Conservation (phyloP, 2,329 filamentous ascomycete genomes). For the Cladobotryum protrusum region DNA sequence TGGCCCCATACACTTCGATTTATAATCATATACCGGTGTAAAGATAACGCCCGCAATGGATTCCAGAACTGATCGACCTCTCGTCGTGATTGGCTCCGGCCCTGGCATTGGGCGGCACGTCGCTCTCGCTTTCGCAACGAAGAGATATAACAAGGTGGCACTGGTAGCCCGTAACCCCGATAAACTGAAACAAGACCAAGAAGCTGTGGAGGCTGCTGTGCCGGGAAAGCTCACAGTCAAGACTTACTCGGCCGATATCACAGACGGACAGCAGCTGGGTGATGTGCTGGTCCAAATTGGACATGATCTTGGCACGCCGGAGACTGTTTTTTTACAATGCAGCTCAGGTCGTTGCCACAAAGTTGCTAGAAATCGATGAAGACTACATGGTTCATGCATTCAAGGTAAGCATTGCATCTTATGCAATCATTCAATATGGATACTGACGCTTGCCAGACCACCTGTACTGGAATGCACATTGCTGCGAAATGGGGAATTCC, state of each 20-base stretch:
- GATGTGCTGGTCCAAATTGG: constrained; percentile 35
- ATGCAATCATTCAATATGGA: neutral
- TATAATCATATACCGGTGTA: neutral
- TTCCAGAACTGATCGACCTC: constrained; percentile 6
- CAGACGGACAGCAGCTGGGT: constrained; percentile 31
- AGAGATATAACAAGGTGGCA: constrained; percentile 64
- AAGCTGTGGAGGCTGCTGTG: constrained; percentile 25
- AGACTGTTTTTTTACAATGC: constrained; percentile 49
- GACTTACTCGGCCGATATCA: constrained; percentile 39
- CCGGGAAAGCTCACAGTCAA: constrained; percentile 29
- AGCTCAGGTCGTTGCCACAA: constrained; percentile 38
- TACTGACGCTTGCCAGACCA: constrained; percentile 27
- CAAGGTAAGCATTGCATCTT: constrained; percentile 27
- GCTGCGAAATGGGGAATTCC: constrained; percentile 43
- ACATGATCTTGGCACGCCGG: constrained; percentile 34
- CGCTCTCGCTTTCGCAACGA: constrained; percentile 71
- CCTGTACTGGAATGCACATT: constrained; percentile 41
- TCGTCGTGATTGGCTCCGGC: constrained; percentile 78
- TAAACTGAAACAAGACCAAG: constrained; percentile 33
- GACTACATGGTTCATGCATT: constrained; percentile 44
- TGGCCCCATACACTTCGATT: too few relatives aligned
- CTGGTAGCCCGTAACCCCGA: constrained; percentile 38
- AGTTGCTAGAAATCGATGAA: constrained; percentile 34
- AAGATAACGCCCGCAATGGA: neutral
- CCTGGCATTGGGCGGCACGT: constrained; percentile 93